phyloP scores from a whole-genome alignment of 768 basidiomycete species.

The Russula sp. region DNA sequence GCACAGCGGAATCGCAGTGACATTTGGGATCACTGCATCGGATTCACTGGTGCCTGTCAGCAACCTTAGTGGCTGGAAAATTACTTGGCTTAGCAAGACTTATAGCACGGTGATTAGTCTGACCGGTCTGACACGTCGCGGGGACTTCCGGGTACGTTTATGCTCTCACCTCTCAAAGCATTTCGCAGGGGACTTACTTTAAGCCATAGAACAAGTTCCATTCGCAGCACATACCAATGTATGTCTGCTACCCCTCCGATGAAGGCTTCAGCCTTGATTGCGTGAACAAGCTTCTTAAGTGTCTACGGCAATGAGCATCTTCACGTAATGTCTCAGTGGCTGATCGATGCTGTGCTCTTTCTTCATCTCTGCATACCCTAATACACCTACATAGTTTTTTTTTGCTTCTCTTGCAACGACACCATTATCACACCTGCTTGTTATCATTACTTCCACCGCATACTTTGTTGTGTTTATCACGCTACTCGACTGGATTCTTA shows the following conservation, averaged over 20 bases:
- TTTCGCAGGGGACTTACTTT: not conserved
- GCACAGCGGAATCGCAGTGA: conserved; percentile 31
- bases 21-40: conserved; percentile 44
- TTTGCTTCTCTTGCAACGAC: not conserved
- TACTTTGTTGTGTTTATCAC: too few species aligned
- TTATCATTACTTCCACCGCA: not conserved
- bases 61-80: conserved; percentile 43
- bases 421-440: not conserved
- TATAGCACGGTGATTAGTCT: conserved; percentile 36
- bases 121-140: conserved; percentile 36
- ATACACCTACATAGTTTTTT: not conserved
- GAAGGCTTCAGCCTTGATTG: conserved; percentile 43
- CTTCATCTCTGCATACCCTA: not conserved
- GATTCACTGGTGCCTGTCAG: conserved; percentile 33
- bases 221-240: conserved; percentile 37
- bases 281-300: conserved; percentile 36
- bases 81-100: conserved; percentile 37
- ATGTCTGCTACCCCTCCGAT: conserved; percentile 41
- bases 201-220: conserved; percentile 39
- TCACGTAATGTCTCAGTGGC: not conserved
- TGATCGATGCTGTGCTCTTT: not conserved
- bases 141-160: conserved; percentile 38
- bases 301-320: conserved; percentile 16
- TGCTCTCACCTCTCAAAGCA: not conserved
- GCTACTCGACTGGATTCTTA: too few species aligned